Evolutionary conservation across 1,284 basidiomycete genomes (phyloP).

Genomic region (Tilletiaria anomala): DNA sequence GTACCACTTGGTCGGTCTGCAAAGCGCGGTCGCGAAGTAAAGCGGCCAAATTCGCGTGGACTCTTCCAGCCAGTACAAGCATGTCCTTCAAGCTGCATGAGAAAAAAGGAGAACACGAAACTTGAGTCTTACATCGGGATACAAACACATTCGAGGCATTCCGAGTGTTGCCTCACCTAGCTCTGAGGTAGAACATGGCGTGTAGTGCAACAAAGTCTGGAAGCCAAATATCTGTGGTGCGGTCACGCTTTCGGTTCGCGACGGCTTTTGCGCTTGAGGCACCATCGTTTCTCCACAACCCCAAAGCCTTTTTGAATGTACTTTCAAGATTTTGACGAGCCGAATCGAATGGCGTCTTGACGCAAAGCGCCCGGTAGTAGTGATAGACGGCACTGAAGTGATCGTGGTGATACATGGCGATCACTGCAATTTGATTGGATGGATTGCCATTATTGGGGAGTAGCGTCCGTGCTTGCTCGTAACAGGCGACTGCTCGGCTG

Average conservation of each 20-base stretch:
- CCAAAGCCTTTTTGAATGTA: constrained; percentile 17
- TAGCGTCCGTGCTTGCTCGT: constrained; percentile 28
- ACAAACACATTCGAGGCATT: no score
- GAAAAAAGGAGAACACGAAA: no score
- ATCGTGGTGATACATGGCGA: constrained; percentile 69
- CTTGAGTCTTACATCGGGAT: no score
- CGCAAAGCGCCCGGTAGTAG: constrained; percentile 82
- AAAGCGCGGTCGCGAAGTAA: no score
- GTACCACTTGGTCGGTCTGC: no score
- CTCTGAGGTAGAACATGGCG: constrained; percentile 19
- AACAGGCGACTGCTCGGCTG: constrained; percentile 19
- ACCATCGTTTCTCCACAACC: not conserved
- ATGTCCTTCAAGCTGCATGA: no score
- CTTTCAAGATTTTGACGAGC: constrained; percentile 70
- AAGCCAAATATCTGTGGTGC: constrained; percentile 13
- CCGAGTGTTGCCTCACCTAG: constrained; percentile 4
- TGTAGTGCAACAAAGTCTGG: constrained; percentile 22
- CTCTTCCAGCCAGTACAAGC: no score
- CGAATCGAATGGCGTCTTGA: constrained; percentile 68
- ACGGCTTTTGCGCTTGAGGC: not conserved
- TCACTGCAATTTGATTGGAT: constrained; percentile 85
- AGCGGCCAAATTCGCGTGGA: no score
- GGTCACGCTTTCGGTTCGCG: no score
- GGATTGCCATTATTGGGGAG: constrained; percentile 49
- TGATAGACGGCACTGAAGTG: constrained; percentile 65